Base-by-base conservation (phyloP, 169 alveolate species). In the Eimeria necatrix region DNA sequence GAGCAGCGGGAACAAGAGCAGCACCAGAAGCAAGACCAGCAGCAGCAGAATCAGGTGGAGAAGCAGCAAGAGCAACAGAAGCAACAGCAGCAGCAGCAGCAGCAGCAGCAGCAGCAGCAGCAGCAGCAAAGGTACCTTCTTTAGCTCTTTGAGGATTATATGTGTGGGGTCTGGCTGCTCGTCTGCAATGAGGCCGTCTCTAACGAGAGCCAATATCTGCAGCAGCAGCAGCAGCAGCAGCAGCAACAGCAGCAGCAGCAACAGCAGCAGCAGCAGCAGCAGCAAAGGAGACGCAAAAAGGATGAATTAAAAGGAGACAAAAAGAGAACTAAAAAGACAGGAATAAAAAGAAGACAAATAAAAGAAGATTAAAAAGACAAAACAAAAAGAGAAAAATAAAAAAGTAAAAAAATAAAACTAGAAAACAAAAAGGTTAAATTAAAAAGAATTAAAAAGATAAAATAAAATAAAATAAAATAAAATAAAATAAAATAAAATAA, bases 171-270 rank as follows among this genome's bases (percentile, higher is more conserved):
- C 91, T 3, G 90, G 56, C 74, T 56, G 87, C 56, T 9, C 86
- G 22, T 84, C 95, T 26, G 22, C 70, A 18, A 94, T 48, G 56
- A 94, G 56, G 14, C 91, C 95, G 74, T 94, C 96, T 3, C 96
- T 76, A 1, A 86, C 94, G n/a, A 94, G 74, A 14, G 96, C 94
- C 92, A 88, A 32, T 2, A 74, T 68, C 96, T 87, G 56, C 1
- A 48, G n/a, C 18, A 76, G n/a, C 20, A 22, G 3, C 9, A 48
- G 26, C 14, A 61, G 5, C 74, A 14, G 68, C 68, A 56, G 14
- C 9, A 9, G 14, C 9, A 56, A 10, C 68, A 10, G n/a, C 68
- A 56, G 68, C 68, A 14, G 14, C 68, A 9, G 9, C 14, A n/a
- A 61, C 14, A 61, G 16, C 4, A 61, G n/a, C n/a, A n/a, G n/a